Percentiles rank a stretch among this genome's conserved stretches.
These are phyloP conservation scores for Colletotrichum scovillei DNA, from an alignment of 2,329 filamentous ascomycete species.

Conservation along the genomic window DNA sequence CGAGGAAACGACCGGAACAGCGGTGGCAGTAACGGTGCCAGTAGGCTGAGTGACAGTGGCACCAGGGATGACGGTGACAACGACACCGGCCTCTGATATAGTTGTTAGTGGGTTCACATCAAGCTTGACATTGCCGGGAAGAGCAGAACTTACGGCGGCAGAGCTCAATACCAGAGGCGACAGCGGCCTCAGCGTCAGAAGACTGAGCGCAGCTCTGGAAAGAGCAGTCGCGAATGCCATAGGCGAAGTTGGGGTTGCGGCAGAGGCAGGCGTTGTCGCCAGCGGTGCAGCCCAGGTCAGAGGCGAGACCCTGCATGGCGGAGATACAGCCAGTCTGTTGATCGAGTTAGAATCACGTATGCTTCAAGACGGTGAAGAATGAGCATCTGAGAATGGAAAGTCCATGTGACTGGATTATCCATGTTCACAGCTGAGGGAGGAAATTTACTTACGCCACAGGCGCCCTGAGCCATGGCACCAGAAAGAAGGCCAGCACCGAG, in stretches of 20 bases:
- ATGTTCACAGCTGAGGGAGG: neutral
- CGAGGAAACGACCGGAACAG: constrained; percentile 20
- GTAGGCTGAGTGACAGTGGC: constrained; percentile 30
- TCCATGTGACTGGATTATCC: neutral
- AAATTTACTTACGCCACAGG: constrained; percentile 63
- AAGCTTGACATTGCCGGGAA: neutral
- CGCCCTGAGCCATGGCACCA: constrained; percentile 49
- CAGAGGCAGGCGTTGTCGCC: constrained; percentile 60
- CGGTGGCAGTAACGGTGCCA: constrained; percentile 26
- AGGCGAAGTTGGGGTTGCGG: constrained; percentile 57
- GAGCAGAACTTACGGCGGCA: constrained; percentile 49
- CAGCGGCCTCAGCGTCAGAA: constrained; percentile 48
- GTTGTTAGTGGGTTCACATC: neutral
- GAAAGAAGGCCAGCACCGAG: constrained; percentile 48
- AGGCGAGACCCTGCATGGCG: constrained; percentile 55
- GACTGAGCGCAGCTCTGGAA: constrained; percentile 50
- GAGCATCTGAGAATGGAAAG: neutral
- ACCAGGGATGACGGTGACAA: constrained; percentile 41
- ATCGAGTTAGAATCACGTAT: neutral
- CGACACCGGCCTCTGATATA: constrained; percentile 21
- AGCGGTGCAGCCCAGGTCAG: constrained; percentile 57
- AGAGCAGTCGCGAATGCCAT: constrained; percentile 64
- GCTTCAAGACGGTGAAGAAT: neutral
- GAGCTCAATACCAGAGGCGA: constrained; percentile 51
- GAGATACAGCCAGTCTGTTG: constrained; percentile 26